Conservation (phyloP, 2,329 filamentous ascomycete species). For the Phialophora chinensis region DNA sequence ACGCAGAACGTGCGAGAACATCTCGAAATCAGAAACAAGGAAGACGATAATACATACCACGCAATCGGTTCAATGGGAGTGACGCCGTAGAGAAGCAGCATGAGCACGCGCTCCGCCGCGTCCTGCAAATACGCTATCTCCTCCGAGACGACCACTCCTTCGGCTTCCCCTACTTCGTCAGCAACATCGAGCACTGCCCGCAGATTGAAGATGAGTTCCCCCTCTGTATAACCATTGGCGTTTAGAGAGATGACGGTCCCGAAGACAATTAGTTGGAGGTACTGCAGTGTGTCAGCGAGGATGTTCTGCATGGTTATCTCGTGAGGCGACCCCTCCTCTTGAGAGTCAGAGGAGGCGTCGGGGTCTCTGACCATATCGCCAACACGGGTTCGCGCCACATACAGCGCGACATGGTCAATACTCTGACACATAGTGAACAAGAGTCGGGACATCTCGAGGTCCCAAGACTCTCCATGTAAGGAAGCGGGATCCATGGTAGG, state of each 20-base stretch:
- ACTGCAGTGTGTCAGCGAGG: conserved; percentile 14
- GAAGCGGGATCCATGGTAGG: neutral
- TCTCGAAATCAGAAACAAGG: neutral
- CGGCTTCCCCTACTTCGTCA: neutral
- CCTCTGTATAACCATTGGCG: conserved; percentile 1
- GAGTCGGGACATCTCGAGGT: neutral
- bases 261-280: neutral
- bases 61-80: conserved; percentile 7
- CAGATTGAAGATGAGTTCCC: conserved; percentile 6
- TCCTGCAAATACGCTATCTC: neutral
- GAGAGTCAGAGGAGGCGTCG: neutral
- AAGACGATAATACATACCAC: neutral
- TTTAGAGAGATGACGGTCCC: neutral
- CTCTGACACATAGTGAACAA: neutral
- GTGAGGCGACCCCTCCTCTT: neutral
- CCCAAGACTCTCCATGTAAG: neutral
- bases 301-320: conserved; percentile 11
- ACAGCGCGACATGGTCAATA: neutral
- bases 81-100: neutral
- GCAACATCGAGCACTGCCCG: neutral
- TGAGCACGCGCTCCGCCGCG: neutral
- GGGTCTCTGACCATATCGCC: neutral
- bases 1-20: neutral
- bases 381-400: neutral
- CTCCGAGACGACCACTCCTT: neutral